Base-by-base conservation (phyloP, 2,329 filamentous ascomycete genomes). In the Pseudopithomyces chartarum region DNA sequence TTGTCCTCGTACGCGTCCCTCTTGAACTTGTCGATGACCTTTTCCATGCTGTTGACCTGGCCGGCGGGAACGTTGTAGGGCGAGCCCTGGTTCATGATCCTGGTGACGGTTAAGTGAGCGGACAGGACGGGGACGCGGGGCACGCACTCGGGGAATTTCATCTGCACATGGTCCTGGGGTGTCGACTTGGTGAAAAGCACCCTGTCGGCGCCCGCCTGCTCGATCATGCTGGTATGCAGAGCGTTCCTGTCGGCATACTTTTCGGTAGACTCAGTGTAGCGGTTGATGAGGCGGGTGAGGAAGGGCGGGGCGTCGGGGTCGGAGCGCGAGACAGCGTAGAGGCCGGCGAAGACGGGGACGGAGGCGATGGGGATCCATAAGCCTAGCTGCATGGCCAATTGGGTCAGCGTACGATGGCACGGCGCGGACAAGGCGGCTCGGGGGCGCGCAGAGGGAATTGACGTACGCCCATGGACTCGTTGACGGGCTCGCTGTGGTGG, bases 131-230 rank as follows among this genome's bases (percentile, higher is more conserved):
- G 13, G 8, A 6, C 19, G 7, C 17, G 6, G 38, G 10, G 42
- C 32, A 84, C 87, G 60, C 83, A 90, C 87, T 90, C 87, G 33
- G 84, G 86, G 66, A 84, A 86, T 69, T 76, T 84, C 73, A 90
- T 73, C 19, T 85, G 80, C 43, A 86, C 77, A 63, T 80, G 73
- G 52, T 76, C 78, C 62, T 79, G 75, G 29, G 81, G 78, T 67
- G 73, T 73, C n/a, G 70, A 64, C 60, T 79, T 78, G 62, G 76
- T 57, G 70, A 88, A 88, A 63, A 90, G 71, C 63, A 87, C 84
- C 58, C 84, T 78, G 71, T 90, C 87, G 49, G 79, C 76, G 34
- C 84, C 87, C 22, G 86, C 87, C 75, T 85, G 83, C 78, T 89
- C 85, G 60, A 88, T 76, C 62, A 84, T 82, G 56, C 79, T 78